Conservation (phyloP, 306 rosid genomes). For the Sesbania bispinosa region DNA sequence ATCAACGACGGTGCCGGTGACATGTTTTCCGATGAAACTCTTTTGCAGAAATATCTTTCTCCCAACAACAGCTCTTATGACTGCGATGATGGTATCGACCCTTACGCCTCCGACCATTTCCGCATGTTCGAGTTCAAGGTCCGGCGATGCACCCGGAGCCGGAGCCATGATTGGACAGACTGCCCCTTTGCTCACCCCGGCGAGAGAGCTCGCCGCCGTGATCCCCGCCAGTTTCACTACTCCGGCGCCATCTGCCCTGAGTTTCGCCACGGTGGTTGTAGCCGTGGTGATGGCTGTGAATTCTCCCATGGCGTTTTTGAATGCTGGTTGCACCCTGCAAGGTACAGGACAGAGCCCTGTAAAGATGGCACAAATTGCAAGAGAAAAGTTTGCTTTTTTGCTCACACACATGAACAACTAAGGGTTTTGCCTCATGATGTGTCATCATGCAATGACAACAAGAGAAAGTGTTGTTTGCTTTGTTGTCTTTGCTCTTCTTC, state of each 20-base stretch:
- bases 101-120: constrained; percentile 73
- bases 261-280: constrained; percentile 73
- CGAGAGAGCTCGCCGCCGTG: constrained; percentile 85
- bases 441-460: neutral
- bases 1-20: constrained; percentile 27
- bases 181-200: constrained; percentile 90
- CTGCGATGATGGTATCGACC: constrained; percentile 46
- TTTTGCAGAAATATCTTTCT: constrained; percentile 44
- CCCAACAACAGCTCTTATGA: constrained; percentile 47
- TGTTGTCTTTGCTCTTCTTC: constrained; percentile 31
- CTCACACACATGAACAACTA: constrained; percentile 74
- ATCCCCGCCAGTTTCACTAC: constrained; percentile 67
- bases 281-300: constrained; percentile 74
- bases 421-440: constrained; percentile 45
- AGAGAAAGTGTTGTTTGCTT: constrained; percentile 37
- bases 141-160: constrained; percentile 77
- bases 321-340: constrained; percentile 88
- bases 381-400: constrained; percentile 87
- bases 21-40: constrained; percentile 47
- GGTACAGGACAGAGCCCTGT: constrained; percentile 92
- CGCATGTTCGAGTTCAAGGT: constrained; percentile 93
- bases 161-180: constrained; percentile 99
- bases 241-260: constrained; percentile 73
- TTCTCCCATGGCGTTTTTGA: constrained; percentile 89
- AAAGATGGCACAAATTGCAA: constrained; percentile 86